These are phyloP conservation scores for Lachancea meyersii DNA, from an alignment of 805 yeast genomes.

Conservation along the genomic window DNA sequence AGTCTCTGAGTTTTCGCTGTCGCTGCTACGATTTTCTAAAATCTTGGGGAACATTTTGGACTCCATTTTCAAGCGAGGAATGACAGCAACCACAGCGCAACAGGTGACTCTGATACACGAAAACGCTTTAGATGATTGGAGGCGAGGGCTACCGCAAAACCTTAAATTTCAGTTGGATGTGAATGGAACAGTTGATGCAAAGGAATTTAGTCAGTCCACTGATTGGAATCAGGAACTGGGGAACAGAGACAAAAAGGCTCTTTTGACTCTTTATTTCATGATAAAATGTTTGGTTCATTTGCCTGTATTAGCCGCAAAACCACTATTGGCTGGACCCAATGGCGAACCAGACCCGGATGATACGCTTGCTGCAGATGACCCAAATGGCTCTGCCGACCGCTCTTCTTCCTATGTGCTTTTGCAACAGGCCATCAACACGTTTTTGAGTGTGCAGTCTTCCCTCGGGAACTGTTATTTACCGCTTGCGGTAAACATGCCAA, in stretches of 20 bases:
- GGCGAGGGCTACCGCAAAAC: conserved; percentile 56
- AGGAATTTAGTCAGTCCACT: conserved; percentile 16
- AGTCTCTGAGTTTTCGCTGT: conserved; percentile 56
- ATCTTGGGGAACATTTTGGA: conserved; percentile 70
- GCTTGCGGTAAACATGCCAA: conserved; percentile 54
- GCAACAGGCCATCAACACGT: conserved; percentile 62
- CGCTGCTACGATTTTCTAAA: conserved; percentile 62
- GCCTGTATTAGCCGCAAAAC: conserved; percentile 49
- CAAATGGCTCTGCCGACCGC: conserved; percentile 28
- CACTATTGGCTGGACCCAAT: conserved; percentile 20
- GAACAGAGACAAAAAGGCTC: conserved; percentile 40
- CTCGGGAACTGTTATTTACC: conserved; percentile 46
- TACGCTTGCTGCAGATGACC: conserved; percentile 6
- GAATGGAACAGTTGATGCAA: conserved; percentile 38
- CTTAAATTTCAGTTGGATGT: conserved; percentile 60
- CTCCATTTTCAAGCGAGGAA: conserved; percentile 55
- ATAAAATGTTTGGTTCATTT: conserved; percentile 59
- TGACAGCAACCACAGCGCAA: conserved; percentile 27
- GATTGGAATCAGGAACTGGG: conserved; percentile 15
- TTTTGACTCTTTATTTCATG: conserved; percentile 54
- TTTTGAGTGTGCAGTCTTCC: conserved; percentile 45
- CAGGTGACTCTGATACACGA: conserved; percentile 42
- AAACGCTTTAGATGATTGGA: conserved; percentile 72
- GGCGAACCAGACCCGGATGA: conserved; percentile 1
- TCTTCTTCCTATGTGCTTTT: conserved; percentile 57